These are phyloP conservation scores for Corniculantispora saksenae DNA, from an alignment of 2,329 filamentous ascomycete species.

Conservation along the genomic window DNA sequence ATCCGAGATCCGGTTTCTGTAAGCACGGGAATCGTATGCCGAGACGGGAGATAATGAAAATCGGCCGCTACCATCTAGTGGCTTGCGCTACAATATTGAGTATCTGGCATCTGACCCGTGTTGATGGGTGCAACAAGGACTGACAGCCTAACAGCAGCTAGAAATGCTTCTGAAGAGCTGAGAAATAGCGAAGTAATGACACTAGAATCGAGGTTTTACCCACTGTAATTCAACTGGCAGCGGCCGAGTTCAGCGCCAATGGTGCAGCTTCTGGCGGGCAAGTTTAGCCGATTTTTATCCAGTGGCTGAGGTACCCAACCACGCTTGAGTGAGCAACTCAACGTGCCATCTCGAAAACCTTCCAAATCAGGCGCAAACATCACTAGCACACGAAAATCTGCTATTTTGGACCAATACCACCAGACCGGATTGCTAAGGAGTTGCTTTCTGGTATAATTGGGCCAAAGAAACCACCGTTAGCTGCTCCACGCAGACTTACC, in stretches of 20 bases:
- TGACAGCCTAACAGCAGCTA: no score
- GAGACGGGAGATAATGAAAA: no score
- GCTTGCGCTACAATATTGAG: no score
- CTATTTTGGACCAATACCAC: neutral
- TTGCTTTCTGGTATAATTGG: neutral
- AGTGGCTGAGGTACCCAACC: neutral
- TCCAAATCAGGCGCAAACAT: neutral
- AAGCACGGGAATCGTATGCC: no score
- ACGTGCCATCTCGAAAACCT: neutral
- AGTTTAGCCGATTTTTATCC: constrained; percentile 20
- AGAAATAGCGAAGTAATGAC: no score
- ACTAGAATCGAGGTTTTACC: no score
- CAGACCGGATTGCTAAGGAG: neutral
- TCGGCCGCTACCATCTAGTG: no score
- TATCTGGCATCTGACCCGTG: no score
- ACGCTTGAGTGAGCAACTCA: neutral
- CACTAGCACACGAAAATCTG: neutral
- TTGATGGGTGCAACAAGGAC: no score
- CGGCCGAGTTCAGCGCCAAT: neutral
- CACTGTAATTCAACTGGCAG: no score
- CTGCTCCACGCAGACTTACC: neutral
- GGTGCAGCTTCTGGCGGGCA: neutral
- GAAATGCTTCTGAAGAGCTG: no score
- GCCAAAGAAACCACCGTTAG: neutral
- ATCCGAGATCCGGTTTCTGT: no score